Percentiles rank a stretch among this genome's conserved stretches.
Conservation (phyloP, 2,329 filamentous ascomycete genomes). For the Aspergillus sojae region DNA sequence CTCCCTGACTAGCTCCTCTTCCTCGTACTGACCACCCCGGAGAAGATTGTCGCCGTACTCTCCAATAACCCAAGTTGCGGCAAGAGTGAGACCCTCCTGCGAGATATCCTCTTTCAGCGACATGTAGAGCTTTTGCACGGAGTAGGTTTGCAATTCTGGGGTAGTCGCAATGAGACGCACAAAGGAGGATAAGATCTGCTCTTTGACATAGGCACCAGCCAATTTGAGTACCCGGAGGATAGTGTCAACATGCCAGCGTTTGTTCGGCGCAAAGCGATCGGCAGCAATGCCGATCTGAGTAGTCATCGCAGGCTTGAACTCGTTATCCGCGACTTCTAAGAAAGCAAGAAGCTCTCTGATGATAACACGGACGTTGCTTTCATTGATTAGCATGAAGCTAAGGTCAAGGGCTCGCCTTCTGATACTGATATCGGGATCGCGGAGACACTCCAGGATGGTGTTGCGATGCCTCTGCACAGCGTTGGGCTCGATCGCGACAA, state of each 20-base stretch:
- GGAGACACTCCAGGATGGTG: constrained; percentile 92
- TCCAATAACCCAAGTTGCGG: constrained; percentile 95
- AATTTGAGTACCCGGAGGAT: constrained; percentile 92
- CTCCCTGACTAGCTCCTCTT: constrained; percentile 81
- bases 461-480: constrained; percentile 96
- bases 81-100: constrained; percentile 90
- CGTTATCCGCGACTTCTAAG: constrained; percentile 93
- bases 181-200: constrained; percentile 96
- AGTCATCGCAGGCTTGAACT: constrained; percentile 98
- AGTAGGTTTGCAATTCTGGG: constrained; percentile 92
- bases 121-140: constrained; percentile 89
- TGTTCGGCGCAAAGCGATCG: constrained; percentile 93
- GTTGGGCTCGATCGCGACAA: constrained; percentile 96
- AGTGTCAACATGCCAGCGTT: constrained; percentile 97
- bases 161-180: constrained; percentile 93
- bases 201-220: constrained; percentile 95
- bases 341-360: constrained; percentile 93
- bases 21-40: constrained; percentile 86
- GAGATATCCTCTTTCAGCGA: constrained; percentile 95
- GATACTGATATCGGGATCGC: constrained; percentile 98
- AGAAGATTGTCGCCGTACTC: constrained; percentile 94
- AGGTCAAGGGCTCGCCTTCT: constrained; percentile 91
- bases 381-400: constrained; percentile 97
- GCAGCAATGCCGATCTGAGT: constrained; percentile 97
- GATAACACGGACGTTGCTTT: constrained; percentile 89